Evolutionary conservation across 345 rosid genomes (phyloP).

Genomic region (Microcos paniculata): DNA sequence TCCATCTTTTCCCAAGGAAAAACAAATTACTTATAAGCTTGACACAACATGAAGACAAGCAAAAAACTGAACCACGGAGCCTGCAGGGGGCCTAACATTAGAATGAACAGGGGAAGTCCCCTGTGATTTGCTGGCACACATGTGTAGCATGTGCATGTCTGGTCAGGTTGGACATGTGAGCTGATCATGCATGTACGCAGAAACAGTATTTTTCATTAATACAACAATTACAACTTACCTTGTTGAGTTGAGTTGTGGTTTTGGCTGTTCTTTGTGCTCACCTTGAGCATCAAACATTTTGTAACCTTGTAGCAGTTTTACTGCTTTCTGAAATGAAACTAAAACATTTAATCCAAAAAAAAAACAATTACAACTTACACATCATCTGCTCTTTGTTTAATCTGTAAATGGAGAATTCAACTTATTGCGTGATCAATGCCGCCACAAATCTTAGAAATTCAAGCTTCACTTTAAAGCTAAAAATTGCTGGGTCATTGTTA

Average conservation of each 20-base stretch:
- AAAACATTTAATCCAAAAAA: too few species aligned
- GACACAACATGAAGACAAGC: neutral
- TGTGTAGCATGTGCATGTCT: neutral
- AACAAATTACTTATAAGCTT: too few species aligned
- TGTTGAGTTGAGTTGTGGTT: too few species aligned
- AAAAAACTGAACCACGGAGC: neutral
- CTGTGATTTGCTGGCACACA: constrained; percentile 13
- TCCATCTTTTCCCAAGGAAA: neutral
- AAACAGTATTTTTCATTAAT: neutral
- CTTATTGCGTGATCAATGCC: neutral
- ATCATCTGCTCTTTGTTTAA: neutral
- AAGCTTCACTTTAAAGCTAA: neutral
- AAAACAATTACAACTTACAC: neutral
- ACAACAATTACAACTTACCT: neutral
- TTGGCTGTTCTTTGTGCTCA: too few species aligned
- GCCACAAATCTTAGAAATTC: neutral
- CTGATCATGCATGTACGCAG: neutral
- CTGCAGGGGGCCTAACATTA: neutral
- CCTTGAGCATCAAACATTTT: too few species aligned
- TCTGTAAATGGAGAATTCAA: neutral
- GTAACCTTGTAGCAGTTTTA: too few species aligned
- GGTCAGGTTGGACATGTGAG: neutral
- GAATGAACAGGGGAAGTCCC: neutral
- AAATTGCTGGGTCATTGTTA: neutral
- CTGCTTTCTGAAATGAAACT: too few species aligned